phyloP scores from a whole-genome alignment of 2,329 filamentous ascomycete species.

The Colletotrichum chrysophilum region DNA sequence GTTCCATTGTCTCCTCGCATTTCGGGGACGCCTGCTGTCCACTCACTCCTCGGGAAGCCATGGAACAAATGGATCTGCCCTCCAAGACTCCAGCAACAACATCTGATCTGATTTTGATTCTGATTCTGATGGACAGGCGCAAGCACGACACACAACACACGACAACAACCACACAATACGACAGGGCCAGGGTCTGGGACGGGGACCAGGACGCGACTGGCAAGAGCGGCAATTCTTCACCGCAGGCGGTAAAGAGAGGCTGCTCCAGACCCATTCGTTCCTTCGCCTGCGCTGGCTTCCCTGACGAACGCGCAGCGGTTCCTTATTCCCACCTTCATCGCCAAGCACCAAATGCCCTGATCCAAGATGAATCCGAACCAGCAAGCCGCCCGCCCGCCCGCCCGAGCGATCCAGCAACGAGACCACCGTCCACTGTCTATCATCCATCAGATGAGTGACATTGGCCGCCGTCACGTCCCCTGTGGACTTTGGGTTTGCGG shows the following conservation, averaged over 20 bases:
- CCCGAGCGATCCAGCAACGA: background rate
- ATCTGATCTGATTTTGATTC: background rate
- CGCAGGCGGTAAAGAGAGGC: background rate
- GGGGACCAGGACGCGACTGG: background rate
- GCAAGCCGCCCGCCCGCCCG: background rate
- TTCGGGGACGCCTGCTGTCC: slow-evolving; percentile 6
- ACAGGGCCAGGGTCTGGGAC: background rate
- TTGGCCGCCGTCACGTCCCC: background rate
- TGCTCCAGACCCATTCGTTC: background rate
- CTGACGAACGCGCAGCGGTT: background rate
- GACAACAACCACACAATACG: background rate
- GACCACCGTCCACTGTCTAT: background rate
- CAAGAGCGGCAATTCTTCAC: slow-evolving; percentile 12
- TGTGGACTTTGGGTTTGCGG: background rate
- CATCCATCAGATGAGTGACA: background rate
- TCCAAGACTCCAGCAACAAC: background rate
- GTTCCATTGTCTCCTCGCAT: slow-evolving; percentile 9
- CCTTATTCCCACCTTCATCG: background rate
- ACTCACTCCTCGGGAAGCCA: background rate
- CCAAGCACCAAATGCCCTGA: background rate
- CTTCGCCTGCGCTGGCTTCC: background rate
- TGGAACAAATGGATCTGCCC: background rate
- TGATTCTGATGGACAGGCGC: background rate
- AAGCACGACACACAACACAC: background rate
- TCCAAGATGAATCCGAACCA: background rate